phyloP scores from a whole-genome alignment of 176 grass and related monocot genomes.

The Dactylis glomerata region DNA sequence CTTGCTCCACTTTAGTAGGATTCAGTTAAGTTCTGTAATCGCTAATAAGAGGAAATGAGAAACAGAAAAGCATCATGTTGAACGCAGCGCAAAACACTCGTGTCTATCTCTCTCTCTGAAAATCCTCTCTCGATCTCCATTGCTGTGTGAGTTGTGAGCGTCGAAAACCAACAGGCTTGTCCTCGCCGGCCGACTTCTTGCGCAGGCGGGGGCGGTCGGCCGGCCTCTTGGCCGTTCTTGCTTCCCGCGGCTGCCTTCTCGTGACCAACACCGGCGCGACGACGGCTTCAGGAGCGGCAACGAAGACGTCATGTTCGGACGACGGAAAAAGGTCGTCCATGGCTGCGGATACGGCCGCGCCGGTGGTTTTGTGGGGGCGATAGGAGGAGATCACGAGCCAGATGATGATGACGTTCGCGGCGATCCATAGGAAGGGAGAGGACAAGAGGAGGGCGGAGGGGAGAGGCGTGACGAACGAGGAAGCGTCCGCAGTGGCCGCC shows the following conservation, averaged over 20 bases:
- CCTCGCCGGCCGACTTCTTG: slow-evolving; percentile 7
- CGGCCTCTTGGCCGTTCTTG: neutral
- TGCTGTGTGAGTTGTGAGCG: too few relatives aligned
- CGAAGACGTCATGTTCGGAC: neutral
- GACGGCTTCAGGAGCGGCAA: neutral
- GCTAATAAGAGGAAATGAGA: too few relatives aligned
- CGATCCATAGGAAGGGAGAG: slow-evolving; percentile 27
- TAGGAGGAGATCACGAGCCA: slow-evolving; percentile 44
- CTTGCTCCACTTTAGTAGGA: too few relatives aligned
- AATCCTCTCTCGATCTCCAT: too few relatives aligned
- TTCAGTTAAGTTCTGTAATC: too few relatives aligned
- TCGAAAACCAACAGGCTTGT: too few relatives aligned
- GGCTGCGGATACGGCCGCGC: neutral
- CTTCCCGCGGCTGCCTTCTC: slow-evolving; percentile 1
- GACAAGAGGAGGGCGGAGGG: slow-evolving; percentile 9
- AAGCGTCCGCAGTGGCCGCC: neutral
- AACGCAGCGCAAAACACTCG: too few relatives aligned
- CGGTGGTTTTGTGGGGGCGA: neutral
- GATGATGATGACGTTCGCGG: slow-evolving; percentile 53
- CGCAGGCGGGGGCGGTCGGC: slow-evolving; percentile 10
- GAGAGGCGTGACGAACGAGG: slow-evolving; percentile 1
- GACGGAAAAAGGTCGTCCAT: neutral
- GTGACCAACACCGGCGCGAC: neutral
- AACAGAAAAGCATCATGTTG: too few relatives aligned
- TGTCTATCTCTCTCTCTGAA: too few relatives aligned